These are phyloP conservation scores for Leishmania martiniquensis DNA, from an alignment of 208 protist species.

Conservation along the genomic window DNA sequence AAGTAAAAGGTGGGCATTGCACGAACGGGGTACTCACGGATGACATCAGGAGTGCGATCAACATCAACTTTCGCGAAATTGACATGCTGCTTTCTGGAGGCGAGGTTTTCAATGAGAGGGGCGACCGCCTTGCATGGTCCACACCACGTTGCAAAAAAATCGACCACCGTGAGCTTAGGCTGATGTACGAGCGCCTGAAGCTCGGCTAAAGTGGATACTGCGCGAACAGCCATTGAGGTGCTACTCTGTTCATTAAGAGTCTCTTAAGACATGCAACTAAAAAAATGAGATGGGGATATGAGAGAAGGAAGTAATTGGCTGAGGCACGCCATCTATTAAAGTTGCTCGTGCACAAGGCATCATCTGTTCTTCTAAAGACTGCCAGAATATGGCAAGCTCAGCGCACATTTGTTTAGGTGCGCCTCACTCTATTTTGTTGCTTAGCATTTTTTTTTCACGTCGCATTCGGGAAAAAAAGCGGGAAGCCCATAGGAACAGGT, in stretches of 20 bases:
- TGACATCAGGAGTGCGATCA: constrained; percentile 50
- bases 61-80: constrained; percentile 80
- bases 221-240: constrained; percentile 42
- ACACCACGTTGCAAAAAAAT: constrained; percentile 83
- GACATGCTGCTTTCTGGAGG: constrained; percentile 53
- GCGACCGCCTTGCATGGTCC: constrained; percentile 65
- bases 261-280: constrained; percentile 12
- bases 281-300: constrained; percentile 1
- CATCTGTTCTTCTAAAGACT: background rate
- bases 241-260: background rate
- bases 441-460: background rate
- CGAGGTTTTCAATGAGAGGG: constrained; percentile 56
- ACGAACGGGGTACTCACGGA: constrained; percentile 46
- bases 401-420: background rate
- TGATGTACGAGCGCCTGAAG: constrained; percentile 42
- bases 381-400: background rate
- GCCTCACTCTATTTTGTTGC: background rate
- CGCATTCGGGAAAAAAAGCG: background rate
- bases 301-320: background rate
- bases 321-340: background rate
- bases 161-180: constrained; percentile 67
- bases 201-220: constrained; percentile 43
- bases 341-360: background rate
- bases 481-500: background rate
- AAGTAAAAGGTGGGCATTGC: constrained; percentile 77